Evolutionary conservation across 2,329 filamentous ascomycete species (phyloP).

Genomic region (Verticillium albo-atrum): DNA sequence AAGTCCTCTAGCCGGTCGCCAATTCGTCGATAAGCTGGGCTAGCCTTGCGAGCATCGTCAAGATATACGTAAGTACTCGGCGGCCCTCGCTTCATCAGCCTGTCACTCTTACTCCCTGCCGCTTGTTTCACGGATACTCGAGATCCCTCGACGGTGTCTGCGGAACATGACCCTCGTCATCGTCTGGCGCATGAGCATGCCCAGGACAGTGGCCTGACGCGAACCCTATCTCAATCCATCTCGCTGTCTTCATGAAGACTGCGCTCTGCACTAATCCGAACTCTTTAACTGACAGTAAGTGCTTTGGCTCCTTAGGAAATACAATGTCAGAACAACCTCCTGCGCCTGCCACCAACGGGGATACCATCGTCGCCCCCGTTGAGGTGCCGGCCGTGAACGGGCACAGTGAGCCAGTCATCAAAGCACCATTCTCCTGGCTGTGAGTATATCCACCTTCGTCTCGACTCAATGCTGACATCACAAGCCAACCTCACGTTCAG

Average conservation of each 20-base stretch:
- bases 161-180: too few relatives aligned
- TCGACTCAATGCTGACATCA: background rate
- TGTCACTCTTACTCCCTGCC: background rate
- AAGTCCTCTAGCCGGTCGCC: background rate
- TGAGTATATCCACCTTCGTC: constrained; percentile 15
- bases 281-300: background rate
- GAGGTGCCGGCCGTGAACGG: background rate
- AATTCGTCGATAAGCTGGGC: background rate
- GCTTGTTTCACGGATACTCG: too few relatives aligned
- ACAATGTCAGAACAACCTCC: background rate
- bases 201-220: too few relatives aligned
- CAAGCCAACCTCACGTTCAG: constrained; percentile 1
- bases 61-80: background rate
- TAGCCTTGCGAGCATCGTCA: background rate
- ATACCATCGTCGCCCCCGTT: background rate
- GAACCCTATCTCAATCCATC: too few relatives aligned
- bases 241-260: background rate
- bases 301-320: background rate
- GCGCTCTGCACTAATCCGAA: background rate
- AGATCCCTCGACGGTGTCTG: too few relatives aligned
- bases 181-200: too few relatives aligned
- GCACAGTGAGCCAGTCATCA: background rate
- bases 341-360: background rate
- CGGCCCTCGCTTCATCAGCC: too few relatives aligned
- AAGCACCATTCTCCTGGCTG: constrained; percentile 32